These are phyloP conservation scores for Trichoderma afroharzianum DNA, from an alignment of 2,329 filamentous ascomycete genomes.

Conservation along the genomic window DNA sequence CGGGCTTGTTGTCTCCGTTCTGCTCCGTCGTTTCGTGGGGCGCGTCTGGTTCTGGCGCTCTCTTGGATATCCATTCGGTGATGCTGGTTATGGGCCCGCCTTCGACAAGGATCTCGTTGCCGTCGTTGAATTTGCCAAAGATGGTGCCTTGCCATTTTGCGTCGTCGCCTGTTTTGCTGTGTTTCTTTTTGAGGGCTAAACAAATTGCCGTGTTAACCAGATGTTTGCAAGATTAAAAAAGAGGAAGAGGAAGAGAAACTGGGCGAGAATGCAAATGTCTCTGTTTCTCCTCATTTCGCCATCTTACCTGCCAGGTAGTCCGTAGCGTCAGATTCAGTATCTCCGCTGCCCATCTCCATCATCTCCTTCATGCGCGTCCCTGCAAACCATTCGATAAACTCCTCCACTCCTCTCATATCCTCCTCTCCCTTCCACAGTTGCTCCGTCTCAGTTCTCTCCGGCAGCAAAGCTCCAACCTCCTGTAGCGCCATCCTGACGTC, in stretches of 20 bases:
- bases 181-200: slow-evolving; percentile 81
- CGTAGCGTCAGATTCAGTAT: slow-evolving; percentile 59
- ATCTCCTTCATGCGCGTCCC: slow-evolving; percentile 76
- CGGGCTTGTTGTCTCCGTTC: slow-evolving; percentile 14
- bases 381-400: slow-evolving; percentile 75
- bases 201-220: slow-evolving; percentile 28
- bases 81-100: slow-evolving; percentile 54
- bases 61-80: slow-evolving; percentile 36
- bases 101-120: slow-evolving; percentile 71
- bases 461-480: slow-evolving; percentile 71
- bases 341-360: slow-evolving; percentile 71
- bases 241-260: too few relatives aligned
- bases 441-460: slow-evolving; percentile 63
- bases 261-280: too few relatives aligned
- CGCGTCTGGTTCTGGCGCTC: slow-evolving; percentile 21
- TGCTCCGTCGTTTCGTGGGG: slow-evolving; percentile 8
- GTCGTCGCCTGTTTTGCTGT: slow-evolving; percentile 84
- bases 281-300: background rate
- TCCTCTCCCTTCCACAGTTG: slow-evolving; percentile 69
- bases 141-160: slow-evolving; percentile 81
- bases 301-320: slow-evolving; percentile 64
- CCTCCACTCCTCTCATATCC: slow-evolving; percentile 72
- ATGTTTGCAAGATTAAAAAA: slow-evolving; percentile 29
- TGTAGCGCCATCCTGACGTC: slow-evolving; percentile 85
- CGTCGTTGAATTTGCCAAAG: slow-evolving; percentile 69